Conservation (phyloP, 768 basidiomycete genomes). For the Daedaleopsis nitida region DNA sequence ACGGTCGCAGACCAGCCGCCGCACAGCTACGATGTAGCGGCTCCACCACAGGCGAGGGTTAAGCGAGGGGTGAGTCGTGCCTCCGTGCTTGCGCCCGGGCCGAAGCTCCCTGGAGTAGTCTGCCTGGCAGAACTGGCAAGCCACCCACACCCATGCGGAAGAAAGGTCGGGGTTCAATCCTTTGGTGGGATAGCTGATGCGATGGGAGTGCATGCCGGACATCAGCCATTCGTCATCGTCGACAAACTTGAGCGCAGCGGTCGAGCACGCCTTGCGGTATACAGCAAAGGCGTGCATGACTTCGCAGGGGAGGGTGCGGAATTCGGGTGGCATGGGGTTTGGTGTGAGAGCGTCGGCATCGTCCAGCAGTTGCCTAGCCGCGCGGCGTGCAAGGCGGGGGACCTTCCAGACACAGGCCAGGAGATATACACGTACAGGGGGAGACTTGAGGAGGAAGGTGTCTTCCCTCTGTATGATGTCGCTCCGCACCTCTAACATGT, state of each 20-base stretch:
- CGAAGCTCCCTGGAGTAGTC: neutral
- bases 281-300: neutral
- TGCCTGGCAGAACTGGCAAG: neutral
- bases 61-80: neutral
- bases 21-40: neutral
- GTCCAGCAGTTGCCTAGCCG: neutral
- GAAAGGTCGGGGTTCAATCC: neutral
- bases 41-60: neutral
- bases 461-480: neutral
- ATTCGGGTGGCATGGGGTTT: neutral
- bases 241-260: neutral
- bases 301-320: neutral
- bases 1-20: neutral
- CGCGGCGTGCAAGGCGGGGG: neutral
- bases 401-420: neutral
- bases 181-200: neutral
- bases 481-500: conserved; percentile 2
- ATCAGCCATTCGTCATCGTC: neutral
- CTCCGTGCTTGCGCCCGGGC: neutral
- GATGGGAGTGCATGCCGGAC: neutral
- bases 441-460: neutral
- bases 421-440: neutral
- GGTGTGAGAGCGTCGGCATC: neutral
- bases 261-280: neutral
- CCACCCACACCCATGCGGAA: neutral